Evolutionary conservation across 495 filamentous ascomycete genomes (phyloP), one percentile per base, ranked within the genome.

Genomic region (Podospora fimiseda): DNA sequence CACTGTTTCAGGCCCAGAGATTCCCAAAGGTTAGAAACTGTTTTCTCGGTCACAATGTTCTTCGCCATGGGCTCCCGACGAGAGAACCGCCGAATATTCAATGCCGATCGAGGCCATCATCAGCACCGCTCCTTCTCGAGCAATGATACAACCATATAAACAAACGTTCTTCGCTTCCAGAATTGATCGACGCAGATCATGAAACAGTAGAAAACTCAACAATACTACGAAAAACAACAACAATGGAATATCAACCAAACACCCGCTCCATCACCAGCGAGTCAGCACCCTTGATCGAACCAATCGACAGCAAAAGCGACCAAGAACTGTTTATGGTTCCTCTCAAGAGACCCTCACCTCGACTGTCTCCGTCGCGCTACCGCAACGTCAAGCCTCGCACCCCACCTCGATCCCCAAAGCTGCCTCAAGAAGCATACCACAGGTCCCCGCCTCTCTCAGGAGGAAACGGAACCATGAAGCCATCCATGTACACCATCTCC

Each of bases 271-370:
- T 56, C 57, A 59, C 57, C 30, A 60, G 57, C 53, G 57, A 60
- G 33, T 52, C 57, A 30, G 53, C 57, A 9, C 57, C 57, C 18
- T 46, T 60, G 9, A 60, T 60, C 33, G 33, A 52, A 50, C 48
- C 57, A 15, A 37, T 60, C 45, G 57, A 60, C 23, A 50, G 40
- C 50, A 53, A 36, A 5, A 43, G 33, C 22, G 57, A 60, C 33
- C 43, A 33, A 23, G 57, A 51, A n/a, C 33, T 60, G n/a, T 60
- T 60, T 18, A 48, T 52, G 52, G 57, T 60, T 19, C 57, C 57
- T 4, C 27, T 60, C 16, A 60, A 60, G 18, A 39, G 57, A 13
- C 50, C 57, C 2, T 59, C 56, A 15, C 56, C 56, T 1, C 23
- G 33, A 2, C 33, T 58, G 9, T 23, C 48, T 2, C 45, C 53